These are phyloP conservation scores for Coniochaeta ligniaria DNA, from an alignment of 2,329 filamentous ascomycete genomes.

Conservation along the genomic window DNA sequence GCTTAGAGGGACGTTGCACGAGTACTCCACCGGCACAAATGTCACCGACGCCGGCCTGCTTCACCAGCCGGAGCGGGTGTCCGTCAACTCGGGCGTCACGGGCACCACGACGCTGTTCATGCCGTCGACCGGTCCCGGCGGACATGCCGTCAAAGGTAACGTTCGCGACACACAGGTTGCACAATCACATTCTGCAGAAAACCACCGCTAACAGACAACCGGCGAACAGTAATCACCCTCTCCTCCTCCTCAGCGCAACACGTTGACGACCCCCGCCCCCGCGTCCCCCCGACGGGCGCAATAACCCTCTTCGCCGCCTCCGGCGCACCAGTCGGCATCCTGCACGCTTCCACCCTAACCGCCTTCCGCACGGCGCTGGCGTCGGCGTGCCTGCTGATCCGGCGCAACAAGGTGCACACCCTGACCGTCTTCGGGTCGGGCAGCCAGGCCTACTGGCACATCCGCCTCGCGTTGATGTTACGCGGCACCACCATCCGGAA, in stretches of 20 bases:
- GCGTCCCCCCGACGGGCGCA: conserved; percentile 52
- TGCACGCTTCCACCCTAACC: conserved; percentile 69
- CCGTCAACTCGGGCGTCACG: conserved; percentile 38
- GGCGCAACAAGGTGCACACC: conserved; percentile 64
- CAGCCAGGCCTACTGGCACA: conserved; percentile 90
- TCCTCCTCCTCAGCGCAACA: conserved; percentile 28
- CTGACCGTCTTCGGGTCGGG: conserved; percentile 83
- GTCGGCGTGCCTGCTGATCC: conserved; percentile 57
- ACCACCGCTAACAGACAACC: neutral
- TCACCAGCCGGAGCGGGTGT: conserved; percentile 48
- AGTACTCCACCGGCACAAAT: conserved; percentile 52
- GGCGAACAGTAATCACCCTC: conserved; percentile 56
- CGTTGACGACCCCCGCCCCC: conserved; percentile 20
- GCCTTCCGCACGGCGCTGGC: conserved; percentile 74
- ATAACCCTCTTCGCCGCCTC: conserved; percentile 60
- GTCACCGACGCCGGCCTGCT: conserved; percentile 32
- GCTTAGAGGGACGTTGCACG: conserved; percentile 47
- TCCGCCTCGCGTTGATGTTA: conserved; percentile 73
- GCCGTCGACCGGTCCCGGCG: conserved; percentile 57
- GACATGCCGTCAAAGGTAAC: conserved; percentile 61
- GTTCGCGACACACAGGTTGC: neutral
- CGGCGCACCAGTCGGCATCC: conserved; percentile 57
- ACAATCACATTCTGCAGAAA: neutral
- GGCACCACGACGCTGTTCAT: conserved; percentile 63
- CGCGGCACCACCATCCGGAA: conserved; percentile 64